Evolutionary conservation across 129 eudicot species (phyloP), one percentile per base, ranked within the genome.

Genomic region (Daucus carota): DNA sequence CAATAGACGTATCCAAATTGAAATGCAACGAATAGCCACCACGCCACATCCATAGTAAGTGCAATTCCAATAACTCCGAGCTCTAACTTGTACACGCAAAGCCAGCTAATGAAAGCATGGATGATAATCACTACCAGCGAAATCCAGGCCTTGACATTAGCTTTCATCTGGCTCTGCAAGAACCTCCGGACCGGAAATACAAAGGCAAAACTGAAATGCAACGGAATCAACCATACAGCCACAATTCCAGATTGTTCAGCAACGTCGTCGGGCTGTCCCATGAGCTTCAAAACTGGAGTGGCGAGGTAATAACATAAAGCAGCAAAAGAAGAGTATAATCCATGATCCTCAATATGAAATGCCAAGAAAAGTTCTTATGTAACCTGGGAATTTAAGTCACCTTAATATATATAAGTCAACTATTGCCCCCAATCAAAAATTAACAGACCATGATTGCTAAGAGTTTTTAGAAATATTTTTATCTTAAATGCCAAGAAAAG

Each of bases 131-230:
- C 72, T 34, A 17, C 1, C 0, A 32, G 3, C 0, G 72, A 31
- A 16, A 67, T 34, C 72, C 72, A 67, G 13, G 72, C 72, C 5
- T 26, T 34, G 40, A 67, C 72, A 17, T 32, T 1, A 67, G 72
- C 43, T 34, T 67, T 67, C 72, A 67, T 44, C 72, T 67, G 72
- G 43, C 72, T 32, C 18, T 67, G 72, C 72, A 67, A 34, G 43
- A 67, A 67, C 72, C 72, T 67, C 40, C 16, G 43, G 2, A 34
- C 13, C 22, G 72, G 42, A 34, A 67, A 67, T 44, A 32, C 43
- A 18, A 67, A 67, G 14, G 43, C 72, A 17, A 67, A 67, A 34
- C 72, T 67, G 14, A 67, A 67, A 34, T 67, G 72, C 42, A 67
- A 16, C 8, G 72, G 72, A 14, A 67, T 67, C 8, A 67, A 16